Percentiles rank a stretch among this genome's conserved stretches.
Conservation (phyloP, 768 basidiomycete species). For the Naganishia onofrii region DNA sequence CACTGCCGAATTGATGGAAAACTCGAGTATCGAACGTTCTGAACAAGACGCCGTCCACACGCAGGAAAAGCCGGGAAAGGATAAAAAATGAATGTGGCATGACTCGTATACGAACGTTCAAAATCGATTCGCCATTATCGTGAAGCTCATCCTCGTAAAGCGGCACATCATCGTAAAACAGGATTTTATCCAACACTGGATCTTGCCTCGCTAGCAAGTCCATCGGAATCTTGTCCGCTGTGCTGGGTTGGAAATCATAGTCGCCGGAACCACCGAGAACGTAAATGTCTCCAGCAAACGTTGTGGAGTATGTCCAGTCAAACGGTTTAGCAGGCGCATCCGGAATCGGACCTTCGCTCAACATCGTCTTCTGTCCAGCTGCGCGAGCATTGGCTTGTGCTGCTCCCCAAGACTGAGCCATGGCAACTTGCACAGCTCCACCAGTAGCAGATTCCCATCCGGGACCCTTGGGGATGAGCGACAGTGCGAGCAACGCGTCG, state of each 20-base stretch:
- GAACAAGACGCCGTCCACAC: conserved; percentile 93
- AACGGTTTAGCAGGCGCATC: conserved; percentile 69
- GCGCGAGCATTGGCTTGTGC: conserved; percentile 12
- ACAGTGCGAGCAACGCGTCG: conserved; percentile 66
- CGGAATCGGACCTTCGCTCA: conserved; percentile 46
- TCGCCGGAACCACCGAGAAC: conserved; percentile 17
- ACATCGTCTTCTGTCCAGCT: conserved; percentile 19
- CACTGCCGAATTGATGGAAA: conserved; percentile 70
- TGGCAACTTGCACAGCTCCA: conserved; percentile 88
- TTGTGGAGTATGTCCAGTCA: conserved; percentile 98
- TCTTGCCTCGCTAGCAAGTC: conserved; percentile 81
- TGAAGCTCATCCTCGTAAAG: conserved; percentile 95
- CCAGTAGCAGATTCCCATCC: conserved; percentile 75
- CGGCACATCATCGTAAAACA: conserved; percentile 95
- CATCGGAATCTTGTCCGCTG: conserved; percentile 65
- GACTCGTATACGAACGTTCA: conserved; percentile 84
- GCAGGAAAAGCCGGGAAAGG: conserved; percentile 81
- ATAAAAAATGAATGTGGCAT: conserved; percentile 95
- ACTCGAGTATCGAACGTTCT: conserved; percentile 82
- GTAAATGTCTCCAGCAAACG: conserved; percentile 62
- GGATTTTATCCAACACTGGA: conserved; percentile 63
- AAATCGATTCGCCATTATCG: conserved; percentile 85
- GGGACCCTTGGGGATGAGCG: conserved; percentile 62
- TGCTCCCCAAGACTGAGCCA: conserved; percentile 80
- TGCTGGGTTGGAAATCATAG: conserved; percentile 38